Conservation (phyloP, 192 early-diverging fungal species). For the Spinellus fusiger region DNA sequence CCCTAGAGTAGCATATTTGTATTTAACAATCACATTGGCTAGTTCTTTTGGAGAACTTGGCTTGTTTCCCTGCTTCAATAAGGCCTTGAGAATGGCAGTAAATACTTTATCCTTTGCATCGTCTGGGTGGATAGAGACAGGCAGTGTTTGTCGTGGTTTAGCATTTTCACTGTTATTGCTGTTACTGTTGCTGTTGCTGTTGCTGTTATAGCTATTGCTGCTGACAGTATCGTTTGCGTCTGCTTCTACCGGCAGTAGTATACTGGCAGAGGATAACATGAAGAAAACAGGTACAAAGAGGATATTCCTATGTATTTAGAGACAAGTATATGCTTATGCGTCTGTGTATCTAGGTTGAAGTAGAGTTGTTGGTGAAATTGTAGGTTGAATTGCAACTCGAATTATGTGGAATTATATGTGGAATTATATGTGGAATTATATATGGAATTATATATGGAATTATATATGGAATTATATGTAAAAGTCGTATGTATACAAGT, state of each 20-base stretch:
- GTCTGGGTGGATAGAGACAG: slow-evolving; percentile 57
- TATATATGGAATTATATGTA: neutral
- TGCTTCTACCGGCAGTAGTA: too few relatives aligned
- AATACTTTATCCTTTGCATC: slow-evolving; percentile 83
- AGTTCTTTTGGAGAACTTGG: slow-evolving; percentile 82
- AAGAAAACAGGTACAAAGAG: too few relatives aligned
- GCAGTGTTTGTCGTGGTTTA: neutral
- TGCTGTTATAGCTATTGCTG: too few relatives aligned
- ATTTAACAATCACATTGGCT: slow-evolving; percentile 68
- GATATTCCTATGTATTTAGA: too few relatives aligned
- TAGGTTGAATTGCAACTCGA: too few relatives aligned
- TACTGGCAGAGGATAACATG: too few relatives aligned
- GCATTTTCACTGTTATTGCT: neutral
- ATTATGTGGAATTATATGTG: too few relatives aligned
- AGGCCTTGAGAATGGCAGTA: slow-evolving; percentile 78
- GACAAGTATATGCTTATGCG: too few relatives aligned
- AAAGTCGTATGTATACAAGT: neutral
- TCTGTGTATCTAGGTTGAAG: too few relatives aligned
- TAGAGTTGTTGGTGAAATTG: too few relatives aligned
- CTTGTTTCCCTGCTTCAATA: slow-evolving; percentile 67
- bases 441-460: neutral
- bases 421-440: neutral
- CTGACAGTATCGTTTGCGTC: too few relatives aligned
- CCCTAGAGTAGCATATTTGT: slow-evolving; percentile 73
- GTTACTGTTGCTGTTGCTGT: too few relatives aligned